Base-by-base conservation (phyloP, 1,139 yeast species). In the Diutina mesorugosa region DNA sequence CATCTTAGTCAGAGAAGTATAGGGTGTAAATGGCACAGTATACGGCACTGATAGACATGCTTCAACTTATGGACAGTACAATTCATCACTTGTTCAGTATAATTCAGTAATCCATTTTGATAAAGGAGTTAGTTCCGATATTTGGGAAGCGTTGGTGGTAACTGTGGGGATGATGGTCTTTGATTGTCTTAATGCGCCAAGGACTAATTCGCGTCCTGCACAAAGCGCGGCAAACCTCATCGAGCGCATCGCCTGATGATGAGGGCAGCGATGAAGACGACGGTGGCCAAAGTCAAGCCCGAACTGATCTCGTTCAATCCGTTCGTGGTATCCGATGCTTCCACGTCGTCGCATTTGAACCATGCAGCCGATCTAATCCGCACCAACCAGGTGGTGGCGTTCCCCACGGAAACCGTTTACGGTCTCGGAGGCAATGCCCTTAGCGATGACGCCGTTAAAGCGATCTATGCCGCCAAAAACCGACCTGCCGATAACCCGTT, bases 371-470 rank as follows among this genome's bases (percentile, higher is more conserved):
- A 47, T 1, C 16, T 47, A 1, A 8, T 47, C 10, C 29, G 7
- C 21, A 5, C 9, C 0, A 67, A 74, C 45, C 72, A 81, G 35
- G 90, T 85, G 0, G 90, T 93, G 16, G 98, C 95, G 0, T 91
- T 93, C 65, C 99, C 99, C 3, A 90, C 99, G 0, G 99, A 93
- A 66, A 93, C 99, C 0, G 99, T 93, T 0, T 93, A 93, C 67
- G 99, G 99, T 0, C 76, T 93, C 2, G 99, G 96, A 0, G 99
- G 95, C 0, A 85, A 93, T 3, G 89, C 96, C 0, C 72, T 89
- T 58, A 77, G 76, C 57, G 90, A 90, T 57, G 83, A 80, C 6
- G 80, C 96, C 0, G 96, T 91, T 1, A 68, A 70, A 58, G 80
- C 85, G 55, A 93, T 93, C 10, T 93, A 90, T 68, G 74, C 70